These are phyloP conservation scores for Wickerhamomyces sp. DNA, from an alignment of 1,139 yeast species.

Conservation along the genomic window DNA sequence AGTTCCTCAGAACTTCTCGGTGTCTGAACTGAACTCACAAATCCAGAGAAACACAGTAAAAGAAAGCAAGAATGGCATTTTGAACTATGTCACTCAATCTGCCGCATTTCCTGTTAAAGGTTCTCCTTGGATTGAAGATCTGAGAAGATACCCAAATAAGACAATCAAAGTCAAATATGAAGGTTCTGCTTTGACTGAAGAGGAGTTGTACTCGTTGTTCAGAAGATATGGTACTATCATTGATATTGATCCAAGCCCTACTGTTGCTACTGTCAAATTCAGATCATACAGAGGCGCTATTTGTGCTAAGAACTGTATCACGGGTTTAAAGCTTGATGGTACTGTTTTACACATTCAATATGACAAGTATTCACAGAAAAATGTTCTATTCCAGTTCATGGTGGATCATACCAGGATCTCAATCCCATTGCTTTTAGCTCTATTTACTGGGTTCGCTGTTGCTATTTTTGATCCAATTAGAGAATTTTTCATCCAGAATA, in stretches of 20 bases:
- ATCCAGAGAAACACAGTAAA: slow-evolving; percentile 45
- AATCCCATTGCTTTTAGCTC: slow-evolving; percentile 45
- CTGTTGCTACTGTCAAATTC: slow-evolving; percentile 47
- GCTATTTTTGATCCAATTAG: slow-evolving; percentile 90
- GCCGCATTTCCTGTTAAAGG: slow-evolving; percentile 76
- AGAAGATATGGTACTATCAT: slow-evolving; percentile 82
- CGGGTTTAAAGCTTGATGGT: slow-evolving; percentile 60
- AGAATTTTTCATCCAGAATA: slow-evolving; percentile 70
- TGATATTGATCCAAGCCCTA: slow-evolving; percentile 62
- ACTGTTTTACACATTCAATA: slow-evolving; percentile 74
- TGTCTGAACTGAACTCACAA: slow-evolving; percentile 46
- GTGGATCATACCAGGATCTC: slow-evolving; percentile 80
- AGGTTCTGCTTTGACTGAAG: slow-evolving; percentile 75
- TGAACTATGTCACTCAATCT: slow-evolving; percentile 37
- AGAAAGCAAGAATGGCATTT: slow-evolving; percentile 27
- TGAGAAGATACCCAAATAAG: slow-evolving; percentile 68
- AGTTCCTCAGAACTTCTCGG: slow-evolving; percentile 47
- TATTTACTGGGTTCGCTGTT: slow-evolving; percentile 75
- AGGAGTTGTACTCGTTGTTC: slow-evolving; percentile 74
- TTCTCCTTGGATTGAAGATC: slow-evolving; percentile 93
- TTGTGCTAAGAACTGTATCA: slow-evolving; percentile 86
- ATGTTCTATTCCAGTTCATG: slow-evolving; percentile 50
- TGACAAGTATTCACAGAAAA: slow-evolving; percentile 49
- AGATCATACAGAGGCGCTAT: slow-evolving; percentile 63
- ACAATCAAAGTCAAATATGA: slow-evolving; percentile 64